Base-by-base conservation (phyloP, 139 green algal species). In the Desmodesmus armatus region DNA sequence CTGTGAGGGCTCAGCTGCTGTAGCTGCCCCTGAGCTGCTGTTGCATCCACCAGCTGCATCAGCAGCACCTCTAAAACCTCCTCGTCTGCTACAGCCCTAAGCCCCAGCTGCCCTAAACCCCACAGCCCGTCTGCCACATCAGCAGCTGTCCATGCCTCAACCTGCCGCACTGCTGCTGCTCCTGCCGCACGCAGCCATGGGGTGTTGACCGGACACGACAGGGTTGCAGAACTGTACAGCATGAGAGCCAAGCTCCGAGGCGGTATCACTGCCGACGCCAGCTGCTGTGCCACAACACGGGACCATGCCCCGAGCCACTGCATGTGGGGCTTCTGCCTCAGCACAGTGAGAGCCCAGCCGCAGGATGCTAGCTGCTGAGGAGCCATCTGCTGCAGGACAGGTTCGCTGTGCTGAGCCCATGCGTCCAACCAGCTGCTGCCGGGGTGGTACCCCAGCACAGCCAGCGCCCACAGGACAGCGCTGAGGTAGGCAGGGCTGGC, bases 31-130 rank as follows among this genome's bases (percentile, higher is more conserved):
- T n/a, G n/a, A n/a, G n/a, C n/a, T n/a, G n/a, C n/a, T n/a, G n/a
- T n/a, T n/a, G n/a, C n/a, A n/a, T n/a, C n/a, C n/a, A n/a, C n/a
- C 69, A 86, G 25, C 7, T 78, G 44, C 51, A 29, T 31, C 63
- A 85, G 69, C 80, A 86, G 40, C 5, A 62, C 67, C 80, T 80
- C 69, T 5, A 72, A 39, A 29, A 80, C 37, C 80, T 86, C 80
- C 5, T n/a, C 67, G 43, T 58, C 67, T 80, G 53, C 66, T 27
- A 79, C 66, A 29, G 69, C 53, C n/a, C 67, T 40, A 29, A 70
- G 49, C 51, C 80, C 66, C 49, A 80, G 49, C 69, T 41, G 69
- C 0, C 69, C 67, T 27, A 86, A 40, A 40, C 80, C 80, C 80
- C 80, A 86, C 35, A 86, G 35, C 13, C 66, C 80, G 55, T 47